Conservation (phyloP, 225 moss, liverwort and hornwort species). For the Straminergon stramineum region DNA sequence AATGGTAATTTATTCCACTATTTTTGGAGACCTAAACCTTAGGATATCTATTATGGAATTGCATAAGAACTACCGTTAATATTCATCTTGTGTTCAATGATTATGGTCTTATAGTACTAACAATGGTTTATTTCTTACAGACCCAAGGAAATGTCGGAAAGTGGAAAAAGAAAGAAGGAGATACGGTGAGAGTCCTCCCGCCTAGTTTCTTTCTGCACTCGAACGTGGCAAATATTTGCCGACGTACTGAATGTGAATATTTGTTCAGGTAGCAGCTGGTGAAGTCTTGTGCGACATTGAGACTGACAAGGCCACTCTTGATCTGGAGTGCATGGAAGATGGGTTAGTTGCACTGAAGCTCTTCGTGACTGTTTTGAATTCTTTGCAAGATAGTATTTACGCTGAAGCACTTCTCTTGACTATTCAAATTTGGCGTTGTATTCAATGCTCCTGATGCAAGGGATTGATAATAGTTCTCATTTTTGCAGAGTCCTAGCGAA, state of each 20-base stretch:
- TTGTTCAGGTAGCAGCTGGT: conserved; percentile 64
- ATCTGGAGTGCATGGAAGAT: conserved; percentile 94
- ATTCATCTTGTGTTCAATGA: neutral
- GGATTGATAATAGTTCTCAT: neutral
- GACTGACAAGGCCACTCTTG: conserved; percentile 96
- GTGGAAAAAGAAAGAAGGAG: conserved; percentile 94
- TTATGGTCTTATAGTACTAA: neutral
- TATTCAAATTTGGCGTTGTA: neutral
- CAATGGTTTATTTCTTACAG: conserved; percentile 18
- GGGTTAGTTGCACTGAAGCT: conserved; percentile 40
- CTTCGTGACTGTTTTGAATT: neutral
- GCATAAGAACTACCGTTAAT: neutral
- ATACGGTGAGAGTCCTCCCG: conserved; percentile 35
- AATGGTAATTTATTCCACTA: conserved; percentile 43
- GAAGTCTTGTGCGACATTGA: conserved; percentile 94
- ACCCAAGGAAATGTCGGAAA: conserved; percentile 86
- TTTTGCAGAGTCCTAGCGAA: conserved; percentile 75
- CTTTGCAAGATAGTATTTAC: neutral
- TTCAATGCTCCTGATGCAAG: neutral
- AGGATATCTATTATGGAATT: neutral
- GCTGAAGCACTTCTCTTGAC: neutral
- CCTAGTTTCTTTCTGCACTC: neutral
- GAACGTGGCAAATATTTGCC: neutral
- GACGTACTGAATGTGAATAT: neutral
- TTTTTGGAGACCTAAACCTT: neutral